phyloP scores from a whole-genome alignment of 1,139 yeast genomes.

The Pneumocystis oryctolagi region DNA sequence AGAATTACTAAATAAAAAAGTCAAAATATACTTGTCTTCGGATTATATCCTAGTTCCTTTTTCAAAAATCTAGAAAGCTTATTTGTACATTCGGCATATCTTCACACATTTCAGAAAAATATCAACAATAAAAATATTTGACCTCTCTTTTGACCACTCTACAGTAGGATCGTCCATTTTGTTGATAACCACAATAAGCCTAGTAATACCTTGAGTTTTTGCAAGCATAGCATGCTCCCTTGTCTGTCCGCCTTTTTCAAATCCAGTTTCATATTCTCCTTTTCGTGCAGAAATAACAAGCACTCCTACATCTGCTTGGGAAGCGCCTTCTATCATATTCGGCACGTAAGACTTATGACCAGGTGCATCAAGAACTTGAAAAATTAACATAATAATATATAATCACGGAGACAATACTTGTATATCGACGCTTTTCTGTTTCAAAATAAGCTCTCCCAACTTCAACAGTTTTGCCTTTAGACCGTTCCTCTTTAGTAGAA shows the following conservation, averaged over 20 bases:
- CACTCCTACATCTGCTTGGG: constrained; percentile 97
- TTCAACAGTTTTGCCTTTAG: constrained; percentile 96
- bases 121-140: neutral
- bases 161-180: constrained; percentile 99
- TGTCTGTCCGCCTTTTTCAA: constrained; percentile 98
- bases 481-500: constrained; percentile 96
- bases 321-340: constrained; percentile 99
- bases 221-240: constrained; percentile 97
- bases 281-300: constrained; percentile 94
- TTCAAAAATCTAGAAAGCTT: constrained; percentile 56
- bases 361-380: constrained; percentile 73
- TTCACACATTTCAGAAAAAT: constrained; percentile 18
- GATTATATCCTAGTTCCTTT: constrained; percentile 71
- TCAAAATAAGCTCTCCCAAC: constrained; percentile 96
- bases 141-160: constrained; percentile 67
- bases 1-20: constrained; percentile 34
- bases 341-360: constrained; percentile 98
- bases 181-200: constrained; percentile 81
- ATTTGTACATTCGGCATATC: constrained; percentile 87
- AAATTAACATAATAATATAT: neutral
- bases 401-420: constrained; percentile 27
- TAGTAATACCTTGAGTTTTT: constrained; percentile 94
- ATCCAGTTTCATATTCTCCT: constrained; percentile 98
- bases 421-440: constrained; percentile 93
- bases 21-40: constrained; percentile 13